A percentile compares a stretch with the other conserved stretches of the same genome.
These are phyloP conservation scores for Mycena sp. DNA, from an alignment of 1,284 basidiomycete species.

Conservation along the genomic window DNA sequence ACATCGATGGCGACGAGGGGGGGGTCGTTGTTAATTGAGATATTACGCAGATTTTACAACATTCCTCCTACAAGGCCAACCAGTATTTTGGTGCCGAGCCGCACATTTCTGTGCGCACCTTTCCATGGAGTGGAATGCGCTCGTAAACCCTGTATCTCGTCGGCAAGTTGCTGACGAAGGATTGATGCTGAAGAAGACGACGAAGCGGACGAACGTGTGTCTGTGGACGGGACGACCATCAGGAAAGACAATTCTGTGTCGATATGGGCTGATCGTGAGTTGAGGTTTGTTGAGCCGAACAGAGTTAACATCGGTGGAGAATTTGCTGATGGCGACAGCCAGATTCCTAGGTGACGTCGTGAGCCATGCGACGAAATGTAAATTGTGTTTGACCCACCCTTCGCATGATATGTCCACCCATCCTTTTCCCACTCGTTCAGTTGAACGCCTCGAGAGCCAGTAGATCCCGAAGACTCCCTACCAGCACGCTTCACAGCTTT, in stretches of 20 bases:
- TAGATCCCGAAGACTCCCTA: conserved; percentile 47
- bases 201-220: not conserved
- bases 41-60: conserved; percentile 20
- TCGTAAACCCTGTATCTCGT: conserved; percentile 47
- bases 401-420: conserved; percentile 99
- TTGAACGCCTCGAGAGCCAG: conserved; percentile 57
- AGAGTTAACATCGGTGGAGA: conserved; percentile 80
- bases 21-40: not conserved
- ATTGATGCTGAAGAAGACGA: not conserved
- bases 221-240: conserved; percentile 70
- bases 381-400: conserved; percentile 67
- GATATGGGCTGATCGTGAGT: conserved; percentile 88
- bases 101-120: conserved; percentile 19
- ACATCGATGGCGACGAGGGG: too few relatives aligned
- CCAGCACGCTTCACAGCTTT: conserved; percentile 63
- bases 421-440: conserved; percentile 88
- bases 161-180: conserved; percentile 50
- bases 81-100: conserved; percentile 25
- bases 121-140: conserved; percentile 21
- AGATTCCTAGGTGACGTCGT: conserved; percentile 68
- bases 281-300: conserved; percentile 96
- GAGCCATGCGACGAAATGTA: conserved; percentile 9
- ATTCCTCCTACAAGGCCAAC: conserved; percentile 29
- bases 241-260: conserved; percentile 95
- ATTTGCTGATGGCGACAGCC: conserved; percentile 73